These are phyloP conservation scores for Ganoderma multipileum DNA, from an alignment of 1,284 basidiomycete genomes.

Conservation along the genomic window DNA sequence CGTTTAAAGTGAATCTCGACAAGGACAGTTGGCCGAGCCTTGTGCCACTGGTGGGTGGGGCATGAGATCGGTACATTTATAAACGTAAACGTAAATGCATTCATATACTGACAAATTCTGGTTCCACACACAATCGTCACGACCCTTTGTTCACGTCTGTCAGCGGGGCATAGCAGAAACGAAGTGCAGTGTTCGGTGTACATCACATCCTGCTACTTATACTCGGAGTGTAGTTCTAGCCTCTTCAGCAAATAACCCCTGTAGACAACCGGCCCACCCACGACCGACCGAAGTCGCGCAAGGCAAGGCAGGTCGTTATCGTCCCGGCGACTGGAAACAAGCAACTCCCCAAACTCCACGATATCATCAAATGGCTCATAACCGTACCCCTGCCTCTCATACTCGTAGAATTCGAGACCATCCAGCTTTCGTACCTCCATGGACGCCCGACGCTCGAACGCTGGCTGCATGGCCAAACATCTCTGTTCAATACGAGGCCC, in stretches of 20 bases:
- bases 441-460: neutral
- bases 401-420: neutral
- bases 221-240: too few relatives aligned
- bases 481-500: neutral
- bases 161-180: too few relatives aligned
- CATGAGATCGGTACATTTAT: neutral
- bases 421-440: neutral
- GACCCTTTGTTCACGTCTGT: too few relatives aligned
- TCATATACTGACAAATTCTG: too few relatives aligned
- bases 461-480: neutral
- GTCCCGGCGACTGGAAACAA: neutral
- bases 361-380: neutral
- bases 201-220: too few relatives aligned
- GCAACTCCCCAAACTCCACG: neutral
- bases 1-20: neutral
- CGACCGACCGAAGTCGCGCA: neutral
- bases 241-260: neutral
- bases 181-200: too few relatives aligned
- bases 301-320: neutral
- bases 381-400: neutral
- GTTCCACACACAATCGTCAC: too few relatives aligned
- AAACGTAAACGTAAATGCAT: too few relatives aligned
- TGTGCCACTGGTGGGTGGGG: neutral
- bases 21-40: neutral
- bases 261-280: neutral